A percentile compares a stretch with the other conserved stretches of the same genome.
These are phyloP conservation scores for Eutypella sp. DNA, from an alignment of 2,329 filamentous ascomycete species.

Conservation along the genomic window DNA sequence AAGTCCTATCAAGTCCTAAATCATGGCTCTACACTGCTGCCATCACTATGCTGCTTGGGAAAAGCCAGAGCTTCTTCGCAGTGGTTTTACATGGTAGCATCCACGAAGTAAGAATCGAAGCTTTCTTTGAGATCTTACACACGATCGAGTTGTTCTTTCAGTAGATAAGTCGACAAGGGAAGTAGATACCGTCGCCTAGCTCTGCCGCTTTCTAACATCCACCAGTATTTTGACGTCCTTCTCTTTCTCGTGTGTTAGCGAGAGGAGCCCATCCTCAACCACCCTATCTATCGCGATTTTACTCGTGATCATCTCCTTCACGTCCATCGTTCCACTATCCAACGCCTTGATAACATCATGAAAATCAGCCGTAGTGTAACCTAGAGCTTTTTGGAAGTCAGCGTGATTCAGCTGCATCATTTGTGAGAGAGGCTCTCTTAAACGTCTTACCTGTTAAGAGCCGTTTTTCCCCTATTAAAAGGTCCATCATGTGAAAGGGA, in stretches of 20 bases:
- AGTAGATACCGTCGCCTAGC: too few species aligned
- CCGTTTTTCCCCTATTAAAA: constrained; percentile 48
- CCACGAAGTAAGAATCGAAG: too few species aligned
- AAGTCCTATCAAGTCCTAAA: too few species aligned
- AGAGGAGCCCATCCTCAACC: constrained; percentile 52
- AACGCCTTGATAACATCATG: constrained; percentile 51
- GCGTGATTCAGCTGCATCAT: neutral
- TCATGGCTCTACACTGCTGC: too few species aligned
- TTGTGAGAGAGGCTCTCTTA: neutral
- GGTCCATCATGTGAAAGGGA: constrained; percentile 46
- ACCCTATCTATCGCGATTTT: constrained; percentile 51
- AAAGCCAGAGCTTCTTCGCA: too few species aligned
- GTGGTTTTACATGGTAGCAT: too few species aligned
- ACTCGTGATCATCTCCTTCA: constrained; percentile 56
- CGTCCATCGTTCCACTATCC: constrained; percentile 41
- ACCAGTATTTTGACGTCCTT: constrained; percentile 60
- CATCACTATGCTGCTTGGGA: too few species aligned
- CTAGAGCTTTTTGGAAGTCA: constrained; percentile 23
- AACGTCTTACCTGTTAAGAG: constrained; percentile 35
- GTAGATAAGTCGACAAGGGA: too few species aligned
- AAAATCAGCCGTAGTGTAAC: constrained; percentile 41
- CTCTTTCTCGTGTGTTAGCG: constrained; percentile 54
- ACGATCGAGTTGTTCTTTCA: too few species aligned
- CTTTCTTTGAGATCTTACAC: too few species aligned
- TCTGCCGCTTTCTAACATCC: constrained; percentile 28